These are phyloP conservation scores for Dactylorhiza incarnata DNA, from an alignment of 106 monocot species.

Conservation along the genomic window DNA sequence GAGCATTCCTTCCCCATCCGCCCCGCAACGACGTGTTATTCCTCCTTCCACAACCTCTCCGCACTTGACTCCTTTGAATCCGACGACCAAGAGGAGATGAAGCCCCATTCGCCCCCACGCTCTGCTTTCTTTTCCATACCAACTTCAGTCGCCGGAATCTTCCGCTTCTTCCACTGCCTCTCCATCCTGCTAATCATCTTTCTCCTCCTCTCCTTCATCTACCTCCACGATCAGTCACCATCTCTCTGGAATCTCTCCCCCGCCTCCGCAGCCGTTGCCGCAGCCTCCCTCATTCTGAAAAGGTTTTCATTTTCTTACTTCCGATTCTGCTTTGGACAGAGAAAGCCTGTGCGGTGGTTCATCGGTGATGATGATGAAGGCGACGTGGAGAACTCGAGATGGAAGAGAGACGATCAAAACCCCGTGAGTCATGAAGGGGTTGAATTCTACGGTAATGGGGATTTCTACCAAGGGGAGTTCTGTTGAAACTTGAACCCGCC, in stretches of 20 bases:
- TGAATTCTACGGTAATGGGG: slow-evolving; percentile 49
- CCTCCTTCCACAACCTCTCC: slow-evolving; percentile 39
- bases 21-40: slow-evolving; percentile 46
- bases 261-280: slow-evolving; percentile 14
- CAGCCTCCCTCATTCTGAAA: not conserved
- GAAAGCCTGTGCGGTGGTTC: slow-evolving; percentile 46
- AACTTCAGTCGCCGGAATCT: not conserved
- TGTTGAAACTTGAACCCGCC: too few relatives aligned
- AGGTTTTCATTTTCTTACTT: not conserved
- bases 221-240: slow-evolving; percentile 1
- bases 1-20: slow-evolving; percentile 56
- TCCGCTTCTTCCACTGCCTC: not conserved
- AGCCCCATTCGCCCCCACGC: slow-evolving; percentile 1
- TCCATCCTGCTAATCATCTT: not conserved
- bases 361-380: slow-evolving; percentile 43
- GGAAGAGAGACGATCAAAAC: not conserved
- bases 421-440: slow-evolving; percentile 33
- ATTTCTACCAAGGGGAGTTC: slow-evolving; percentile 49
- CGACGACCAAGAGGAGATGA: not conserved
- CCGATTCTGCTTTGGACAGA: not conserved
- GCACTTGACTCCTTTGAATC: slow-evolving; percentile 9
- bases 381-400: slow-evolving; percentile 1
- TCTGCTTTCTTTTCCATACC: not conserved
- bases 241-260: slow-evolving; percentile 16
- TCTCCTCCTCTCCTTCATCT: slow-evolving; percentile 18